Percentiles rank a stretch among this genome's conserved stretches.
Conservation (phyloP, 192 early-diverging fungal species). For the Gryganskiella cystojenkinii region DNA sequence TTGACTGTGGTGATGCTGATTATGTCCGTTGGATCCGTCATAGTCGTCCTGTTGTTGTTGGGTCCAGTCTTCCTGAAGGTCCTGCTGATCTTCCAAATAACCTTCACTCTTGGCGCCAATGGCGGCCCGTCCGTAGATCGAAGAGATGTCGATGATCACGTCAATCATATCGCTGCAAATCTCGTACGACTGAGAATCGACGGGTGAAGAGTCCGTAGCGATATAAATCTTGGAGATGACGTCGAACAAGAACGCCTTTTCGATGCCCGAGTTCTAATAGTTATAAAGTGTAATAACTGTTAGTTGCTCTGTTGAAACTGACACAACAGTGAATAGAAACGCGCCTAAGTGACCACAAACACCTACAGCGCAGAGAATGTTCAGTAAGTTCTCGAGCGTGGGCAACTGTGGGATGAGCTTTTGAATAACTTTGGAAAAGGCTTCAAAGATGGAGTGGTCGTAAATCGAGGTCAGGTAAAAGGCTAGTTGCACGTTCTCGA, state of each 20-base stretch:
- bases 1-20: too few species aligned
- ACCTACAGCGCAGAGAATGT: constrained; percentile 91
- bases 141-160: constrained; percentile 84
- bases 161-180: constrained; percentile 97
- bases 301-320: background rate
- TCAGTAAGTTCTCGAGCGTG: constrained; percentile 90
- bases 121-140: constrained; percentile 74
- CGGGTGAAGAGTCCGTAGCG: constrained; percentile 93
- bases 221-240: constrained; percentile 91
- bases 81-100: constrained; percentile 44
- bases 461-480: constrained; percentile 96
- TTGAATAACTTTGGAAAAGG: constrained; percentile 93
- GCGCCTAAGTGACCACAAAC: background rate
- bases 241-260: constrained; percentile 97
- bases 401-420: constrained; percentile 87
- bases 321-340: background rate
- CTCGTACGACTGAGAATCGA: constrained; percentile 89
- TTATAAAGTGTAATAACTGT: background rate
- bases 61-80: constrained; percentile 38
- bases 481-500: constrained; percentile 80
- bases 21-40: constrained; percentile 17
- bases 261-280: constrained; percentile 88
- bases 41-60: constrained; percentile 31
- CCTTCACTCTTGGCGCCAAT: constrained; percentile 54
- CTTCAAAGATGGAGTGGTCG: constrained; percentile 94